A percentile compares a stretch with the other conserved stretches of the same genome.
Conservation (phyloP, 805 yeast species). For the Wickerhamiella azyma region DNA sequence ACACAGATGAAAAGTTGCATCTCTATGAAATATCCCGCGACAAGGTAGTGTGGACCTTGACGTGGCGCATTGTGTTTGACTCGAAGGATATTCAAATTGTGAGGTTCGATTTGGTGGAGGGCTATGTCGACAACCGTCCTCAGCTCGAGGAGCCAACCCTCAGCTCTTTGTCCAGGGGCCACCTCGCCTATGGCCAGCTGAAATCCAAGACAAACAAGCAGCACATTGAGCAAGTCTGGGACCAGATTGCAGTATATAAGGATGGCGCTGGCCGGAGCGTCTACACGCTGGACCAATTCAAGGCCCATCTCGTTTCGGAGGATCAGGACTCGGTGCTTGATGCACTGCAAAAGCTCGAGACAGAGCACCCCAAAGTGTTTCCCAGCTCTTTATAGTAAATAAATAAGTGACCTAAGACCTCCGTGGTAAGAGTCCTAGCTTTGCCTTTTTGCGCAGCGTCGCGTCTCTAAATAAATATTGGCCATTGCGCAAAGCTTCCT, state of each 20-base stretch:
- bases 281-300: background rate
- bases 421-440: background rate
- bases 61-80: constrained; percentile 5
- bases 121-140: background rate
- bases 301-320: background rate
- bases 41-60: constrained; percentile 1
- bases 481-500: constrained; percentile 10
- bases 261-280: background rate
- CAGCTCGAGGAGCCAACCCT: constrained; percentile 4
- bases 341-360: constrained; percentile 1
- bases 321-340: background rate
- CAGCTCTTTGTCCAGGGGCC: background rate
- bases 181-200: constrained; percentile 7
- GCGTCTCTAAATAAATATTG: constrained; percentile 11
- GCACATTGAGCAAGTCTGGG: constrained; percentile 8
- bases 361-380: background rate
- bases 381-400: background rate
- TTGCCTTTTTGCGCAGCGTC: constrained; percentile 7
- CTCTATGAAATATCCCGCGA: constrained; percentile 1
- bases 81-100: constrained; percentile 8
- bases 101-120: background rate
- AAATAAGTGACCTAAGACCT: background rate
- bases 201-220: background rate
- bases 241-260: constrained; percentile 1
- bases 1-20: constrained; percentile 1